Conservation (phyloP, 495 filamentous ascomycete species). For the Penicillium pancosmium region DNA sequence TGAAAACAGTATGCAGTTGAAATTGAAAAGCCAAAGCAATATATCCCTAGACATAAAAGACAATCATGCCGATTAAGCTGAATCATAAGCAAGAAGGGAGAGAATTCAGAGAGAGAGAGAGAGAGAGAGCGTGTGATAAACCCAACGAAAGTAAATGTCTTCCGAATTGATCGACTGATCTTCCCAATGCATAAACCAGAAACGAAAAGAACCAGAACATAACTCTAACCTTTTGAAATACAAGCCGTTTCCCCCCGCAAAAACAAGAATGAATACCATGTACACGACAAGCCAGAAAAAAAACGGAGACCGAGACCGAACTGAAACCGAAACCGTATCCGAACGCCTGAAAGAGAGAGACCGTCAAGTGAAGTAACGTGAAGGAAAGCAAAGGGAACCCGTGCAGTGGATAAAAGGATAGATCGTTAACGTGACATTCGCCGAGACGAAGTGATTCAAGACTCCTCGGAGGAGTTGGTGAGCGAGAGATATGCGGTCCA, state of each 20-base stretch:
- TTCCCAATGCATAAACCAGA: conserved; percentile 3
- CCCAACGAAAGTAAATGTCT: too few relatives aligned
- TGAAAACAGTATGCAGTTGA: conserved; percentile 2
- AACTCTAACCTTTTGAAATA: conserved; percentile 22
- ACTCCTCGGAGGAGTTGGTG: conserved; percentile 84
- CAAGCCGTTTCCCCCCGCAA: conserved; percentile 17
- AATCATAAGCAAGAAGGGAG: background rate
- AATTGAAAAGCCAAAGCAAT: conserved; percentile 1
- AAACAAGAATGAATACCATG: conserved; percentile 10
- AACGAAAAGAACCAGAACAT: conserved; percentile 1
- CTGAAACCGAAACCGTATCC: conserved; percentile 2
- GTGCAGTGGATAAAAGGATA: conserved; percentile 13
- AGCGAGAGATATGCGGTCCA: conserved; percentile 99
- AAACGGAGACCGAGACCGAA: too few relatives aligned
- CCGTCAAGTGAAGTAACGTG: too few relatives aligned
- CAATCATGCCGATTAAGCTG: background rate
- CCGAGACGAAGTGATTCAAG: conserved; percentile 22
- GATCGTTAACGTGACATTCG: conserved; percentile 26
- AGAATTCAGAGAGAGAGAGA: too few relatives aligned
- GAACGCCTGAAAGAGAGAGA: conserved; percentile 21
- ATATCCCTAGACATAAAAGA: conserved; percentile 2
- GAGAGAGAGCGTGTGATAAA: too few relatives aligned
- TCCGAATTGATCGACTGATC: conserved; percentile 6
- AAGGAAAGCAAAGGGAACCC: background rate
- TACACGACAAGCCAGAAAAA: conserved; percentile 23